Conservation (phyloP, 352 stramenopile genomes). For the Phytophthora pluvialis region DNA sequence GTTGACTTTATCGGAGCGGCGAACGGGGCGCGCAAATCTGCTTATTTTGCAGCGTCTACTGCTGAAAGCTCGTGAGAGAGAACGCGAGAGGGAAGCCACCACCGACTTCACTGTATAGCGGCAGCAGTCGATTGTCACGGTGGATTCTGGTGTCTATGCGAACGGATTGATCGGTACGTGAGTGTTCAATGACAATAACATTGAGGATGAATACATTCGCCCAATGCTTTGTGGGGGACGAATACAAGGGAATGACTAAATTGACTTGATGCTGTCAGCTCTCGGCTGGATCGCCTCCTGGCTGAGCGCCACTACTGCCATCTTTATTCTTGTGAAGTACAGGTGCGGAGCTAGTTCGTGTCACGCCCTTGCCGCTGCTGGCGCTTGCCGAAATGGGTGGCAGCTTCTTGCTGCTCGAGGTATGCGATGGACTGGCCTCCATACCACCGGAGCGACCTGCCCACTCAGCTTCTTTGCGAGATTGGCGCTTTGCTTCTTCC, state of each 20-base stretch:
- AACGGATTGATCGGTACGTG: conserved; percentile 13
- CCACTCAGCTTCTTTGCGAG: conserved; percentile 83
- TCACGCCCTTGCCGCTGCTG: conserved; percentile 35
- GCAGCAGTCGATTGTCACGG: neutral
- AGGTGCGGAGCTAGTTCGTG: conserved; percentile 67
- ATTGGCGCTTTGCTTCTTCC: conserved; percentile 59
- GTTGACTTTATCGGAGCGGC: conserved; percentile 45
- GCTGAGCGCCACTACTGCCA: conserved; percentile 22
- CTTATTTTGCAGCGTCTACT: conserved; percentile 60
- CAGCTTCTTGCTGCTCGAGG: conserved; percentile 58
- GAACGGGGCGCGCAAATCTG: conserved; percentile 49
- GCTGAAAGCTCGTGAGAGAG: conserved; percentile 52
- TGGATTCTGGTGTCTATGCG: neutral
- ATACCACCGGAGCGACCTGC: conserved; percentile 73
- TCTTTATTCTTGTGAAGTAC: conserved; percentile 65
- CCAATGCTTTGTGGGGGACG: conserved; percentile 2
- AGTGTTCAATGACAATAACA: conserved; percentile 18
- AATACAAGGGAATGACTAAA: conserved; percentile 18
- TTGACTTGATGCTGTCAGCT: conserved; percentile 25
- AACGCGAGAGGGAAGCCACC: conserved; percentile 39
- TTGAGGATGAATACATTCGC: conserved; percentile 37
- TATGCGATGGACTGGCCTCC: conserved; percentile 49
- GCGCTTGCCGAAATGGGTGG: conserved; percentile 52
- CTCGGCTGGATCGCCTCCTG: conserved; percentile 25
- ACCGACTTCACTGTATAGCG: conserved; percentile 54